phyloP scores from a whole-genome alignment of 192 early-diverging fungal species.

The Backusella sp. region DNA sequence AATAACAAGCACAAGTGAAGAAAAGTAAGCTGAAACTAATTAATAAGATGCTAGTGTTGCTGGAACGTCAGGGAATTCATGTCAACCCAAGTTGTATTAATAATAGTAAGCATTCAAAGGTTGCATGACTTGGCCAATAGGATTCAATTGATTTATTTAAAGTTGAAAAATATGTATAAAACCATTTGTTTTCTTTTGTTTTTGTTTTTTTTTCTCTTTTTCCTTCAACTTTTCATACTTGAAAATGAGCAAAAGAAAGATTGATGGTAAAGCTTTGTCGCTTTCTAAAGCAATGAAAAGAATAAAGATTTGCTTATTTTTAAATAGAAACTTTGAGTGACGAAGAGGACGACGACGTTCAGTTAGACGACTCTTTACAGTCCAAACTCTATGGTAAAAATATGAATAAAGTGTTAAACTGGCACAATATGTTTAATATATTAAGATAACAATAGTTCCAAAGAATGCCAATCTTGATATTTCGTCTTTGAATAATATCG shows the following conservation, averaged over 20 bases:
- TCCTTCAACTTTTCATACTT: neutral
- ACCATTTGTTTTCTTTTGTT: neutral
- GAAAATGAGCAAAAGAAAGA: conserved; percentile 23
- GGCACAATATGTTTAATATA: neutral
- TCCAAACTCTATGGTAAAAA: conserved; percentile 30
- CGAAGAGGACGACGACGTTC: conserved; percentile 34
- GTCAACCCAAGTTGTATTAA: neutral
- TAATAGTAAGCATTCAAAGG: neutral
- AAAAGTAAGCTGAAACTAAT: too few species aligned
- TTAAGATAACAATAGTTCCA: conserved; percentile 28
- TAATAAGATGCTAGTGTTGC: too few species aligned
- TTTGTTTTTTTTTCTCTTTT: neutral
- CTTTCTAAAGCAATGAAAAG: neutral
- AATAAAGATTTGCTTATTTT: neutral
- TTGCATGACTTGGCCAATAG: neutral
- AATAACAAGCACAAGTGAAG: too few species aligned
- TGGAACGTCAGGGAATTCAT: too few species aligned
- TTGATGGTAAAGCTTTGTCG: conserved; percentile 8
- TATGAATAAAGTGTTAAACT: neutral
- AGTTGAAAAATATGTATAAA: neutral
- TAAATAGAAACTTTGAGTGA: conserved; percentile 19
- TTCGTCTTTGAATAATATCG: conserved; percentile 9
- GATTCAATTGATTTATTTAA: neutral
- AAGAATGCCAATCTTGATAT: conserved; percentile 39
- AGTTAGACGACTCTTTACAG: conserved; percentile 26